phyloP scores from a whole-genome alignment of 257 asterid genomes.

The Verbascum thapsus region DNA sequence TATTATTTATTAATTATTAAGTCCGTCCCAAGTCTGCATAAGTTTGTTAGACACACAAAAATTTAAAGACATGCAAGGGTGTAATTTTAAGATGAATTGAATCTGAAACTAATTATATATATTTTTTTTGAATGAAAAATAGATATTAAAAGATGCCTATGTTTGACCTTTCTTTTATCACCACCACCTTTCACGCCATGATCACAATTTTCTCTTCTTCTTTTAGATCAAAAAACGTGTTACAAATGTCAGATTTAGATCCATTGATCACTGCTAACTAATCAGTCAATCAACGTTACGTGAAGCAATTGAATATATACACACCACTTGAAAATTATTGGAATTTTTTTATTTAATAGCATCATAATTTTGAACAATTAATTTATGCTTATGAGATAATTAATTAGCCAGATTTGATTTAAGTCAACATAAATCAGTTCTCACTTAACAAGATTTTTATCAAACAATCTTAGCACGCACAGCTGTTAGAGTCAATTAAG shows the following conservation, averaged over 20 bases:
- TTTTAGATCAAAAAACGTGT: conserved; percentile 34
- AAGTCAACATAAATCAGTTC: conserved; percentile 15
- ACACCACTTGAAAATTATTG: not conserved
- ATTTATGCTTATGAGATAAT: not conserved
- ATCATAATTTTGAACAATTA: not conserved
- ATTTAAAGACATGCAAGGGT: conserved; percentile 29
- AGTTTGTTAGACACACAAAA: not conserved
- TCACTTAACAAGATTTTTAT: not conserved
- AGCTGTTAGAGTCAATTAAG: conserved; percentile 18
- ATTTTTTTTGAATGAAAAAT: too few relatives aligned
- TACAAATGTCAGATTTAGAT: conserved; percentile 27
- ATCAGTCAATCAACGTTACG: conserved; percentile 24
- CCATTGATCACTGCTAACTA: conserved; percentile 21
- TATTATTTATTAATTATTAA: too few relatives aligned
- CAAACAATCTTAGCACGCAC: not conserved
- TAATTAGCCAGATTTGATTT: conserved; percentile 4
- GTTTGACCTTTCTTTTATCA: too few relatives aligned
- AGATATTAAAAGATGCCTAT: too few relatives aligned
- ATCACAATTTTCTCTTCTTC: conserved; percentile 27
- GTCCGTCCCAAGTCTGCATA: too few relatives aligned
- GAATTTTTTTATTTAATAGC: not conserved
- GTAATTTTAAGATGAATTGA: conserved; percentile 21
- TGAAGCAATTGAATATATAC: conserved; percentile 22
- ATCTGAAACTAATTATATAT: not conserved
- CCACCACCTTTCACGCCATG: conserved; percentile 40